phyloP scores from a whole-genome alignment of 2,329 filamentous ascomycete genomes.

The Aspergillus quadricinctus region DNA sequence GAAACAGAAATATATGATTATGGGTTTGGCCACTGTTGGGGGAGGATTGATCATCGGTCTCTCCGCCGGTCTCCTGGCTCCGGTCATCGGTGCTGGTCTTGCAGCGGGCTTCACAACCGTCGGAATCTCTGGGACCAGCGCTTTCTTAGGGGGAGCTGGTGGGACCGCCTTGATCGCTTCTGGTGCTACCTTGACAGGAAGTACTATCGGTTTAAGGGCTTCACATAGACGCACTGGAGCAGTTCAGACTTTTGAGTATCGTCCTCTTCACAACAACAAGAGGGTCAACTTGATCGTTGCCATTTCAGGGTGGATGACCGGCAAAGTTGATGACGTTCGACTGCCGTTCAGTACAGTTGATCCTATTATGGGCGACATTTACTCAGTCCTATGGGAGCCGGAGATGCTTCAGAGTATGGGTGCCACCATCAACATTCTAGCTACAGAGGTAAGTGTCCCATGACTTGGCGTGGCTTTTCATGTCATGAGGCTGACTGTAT shows the following conservation, averaged over 20 bases:
- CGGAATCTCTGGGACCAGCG: constrained; percentile 80
- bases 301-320: constrained; percentile 96
- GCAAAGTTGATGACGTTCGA: constrained; percentile 93
- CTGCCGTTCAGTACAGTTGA: constrained; percentile 95
- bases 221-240: constrained; percentile 84
- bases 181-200: constrained; percentile 77
- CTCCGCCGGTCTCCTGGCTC: constrained; percentile 85
- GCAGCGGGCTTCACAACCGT: constrained; percentile 95
- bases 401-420: constrained; percentile 98
- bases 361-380: constrained; percentile 96
- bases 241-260: constrained; percentile 94
- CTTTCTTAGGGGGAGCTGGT: constrained; percentile 85
- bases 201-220: constrained; percentile 79
- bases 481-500: constrained; percentile 21
- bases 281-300: constrained; percentile 93
- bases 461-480: background rate
- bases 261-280: constrained; percentile 96
- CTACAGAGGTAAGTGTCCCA: constrained; percentile 70
- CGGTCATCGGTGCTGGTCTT: constrained; percentile 88
- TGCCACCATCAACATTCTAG: constrained; percentile 96
- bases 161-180: constrained; percentile 94
- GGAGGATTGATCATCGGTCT: constrained; percentile 93
- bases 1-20: constrained; percentile 83
- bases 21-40: constrained; percentile 94
- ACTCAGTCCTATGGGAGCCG: constrained; percentile 95